Conservation (phyloP, 257 asterid genomes). For the Solanum pinnatisectum region DNA sequence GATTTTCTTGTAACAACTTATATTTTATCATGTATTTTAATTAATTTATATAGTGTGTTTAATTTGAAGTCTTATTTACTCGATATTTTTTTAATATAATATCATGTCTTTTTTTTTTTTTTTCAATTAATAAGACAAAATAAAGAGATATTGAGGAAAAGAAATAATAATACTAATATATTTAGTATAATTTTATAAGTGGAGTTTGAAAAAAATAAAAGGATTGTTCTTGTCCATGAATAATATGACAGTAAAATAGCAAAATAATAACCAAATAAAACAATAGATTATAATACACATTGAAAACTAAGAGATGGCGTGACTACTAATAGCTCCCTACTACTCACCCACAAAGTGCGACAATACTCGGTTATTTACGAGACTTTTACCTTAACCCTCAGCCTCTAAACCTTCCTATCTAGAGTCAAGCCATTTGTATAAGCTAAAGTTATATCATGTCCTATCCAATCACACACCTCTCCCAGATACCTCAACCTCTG, state of each 20-base stretch:
- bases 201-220: too few species aligned
- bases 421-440: too few species aligned
- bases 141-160: not conserved
- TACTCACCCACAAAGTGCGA: not conserved
- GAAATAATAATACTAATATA: not conserved
- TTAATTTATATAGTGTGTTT: not conserved
- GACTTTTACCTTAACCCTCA: rapidly evolving
- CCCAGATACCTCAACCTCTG: not conserved
- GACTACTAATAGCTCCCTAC: not conserved
- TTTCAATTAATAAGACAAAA: not conserved
- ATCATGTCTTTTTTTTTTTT: too few species aligned
- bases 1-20: not conserved
- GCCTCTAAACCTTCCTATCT: too few species aligned
- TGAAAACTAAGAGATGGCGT: not conserved
- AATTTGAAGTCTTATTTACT: not conserved
- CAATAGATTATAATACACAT: too few species aligned
- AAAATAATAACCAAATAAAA: too few species aligned
- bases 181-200: too few species aligned
- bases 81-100: rapidly evolving
- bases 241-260: not conserved
- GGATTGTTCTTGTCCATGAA: not conserved
- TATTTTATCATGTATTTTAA: not conserved
- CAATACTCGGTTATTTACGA: rapidly evolving
- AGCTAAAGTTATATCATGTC: rapidly evolving
- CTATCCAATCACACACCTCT: not conserved